These are phyloP conservation scores for Phytophthora pluvialis DNA, from an alignment of 352 stramenopile species.

Conservation along the genomic window DNA sequence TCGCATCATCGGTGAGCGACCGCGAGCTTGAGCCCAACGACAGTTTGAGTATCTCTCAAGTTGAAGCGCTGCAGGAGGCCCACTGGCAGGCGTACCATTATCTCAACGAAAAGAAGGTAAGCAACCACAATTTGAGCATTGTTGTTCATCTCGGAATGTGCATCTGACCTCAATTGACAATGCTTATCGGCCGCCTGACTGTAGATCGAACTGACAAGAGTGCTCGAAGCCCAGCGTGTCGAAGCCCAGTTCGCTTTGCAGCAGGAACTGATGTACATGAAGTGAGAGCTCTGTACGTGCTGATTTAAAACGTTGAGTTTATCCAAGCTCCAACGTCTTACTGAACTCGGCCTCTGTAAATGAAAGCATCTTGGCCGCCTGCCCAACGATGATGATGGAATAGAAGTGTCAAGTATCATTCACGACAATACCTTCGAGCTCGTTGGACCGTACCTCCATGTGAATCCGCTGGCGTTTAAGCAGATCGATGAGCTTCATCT, in stretches of 20 bases:
- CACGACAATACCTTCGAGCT: not conserved
- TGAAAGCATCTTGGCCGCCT: constrained; percentile 87
- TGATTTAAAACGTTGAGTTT: constrained; percentile 2
- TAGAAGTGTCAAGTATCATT: constrained; percentile 21
- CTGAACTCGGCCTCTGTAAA: constrained; percentile 88
- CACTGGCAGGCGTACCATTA: constrained; percentile 84
- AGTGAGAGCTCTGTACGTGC: constrained; percentile 22
- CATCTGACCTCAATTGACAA: constrained; percentile 3
- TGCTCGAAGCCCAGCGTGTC: constrained; percentile 77
- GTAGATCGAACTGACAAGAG: constrained; percentile 77
- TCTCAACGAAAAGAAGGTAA: constrained; percentile 85
- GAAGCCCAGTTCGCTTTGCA: constrained; percentile 73
- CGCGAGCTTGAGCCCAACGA: constrained; percentile 52
- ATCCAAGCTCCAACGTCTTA: constrained; percentile 73
- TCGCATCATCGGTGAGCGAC: constrained; percentile 59
- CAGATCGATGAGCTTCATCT: constrained; percentile 89
- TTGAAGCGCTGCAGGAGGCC: constrained; percentile 83
- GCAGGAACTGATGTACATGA: constrained; percentile 65
- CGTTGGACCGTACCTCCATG: constrained; percentile 63
- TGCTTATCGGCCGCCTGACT: constrained; percentile 5
- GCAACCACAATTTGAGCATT: constrained; percentile 1
- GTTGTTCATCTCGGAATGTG: not conserved
- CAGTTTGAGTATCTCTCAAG: constrained; percentile 81
- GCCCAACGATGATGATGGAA: not conserved
- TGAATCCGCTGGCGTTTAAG: constrained; percentile 87